phyloP scores from a whole-genome alignment of 768 basidiomycete species.

The Amanita thiersii region DNA sequence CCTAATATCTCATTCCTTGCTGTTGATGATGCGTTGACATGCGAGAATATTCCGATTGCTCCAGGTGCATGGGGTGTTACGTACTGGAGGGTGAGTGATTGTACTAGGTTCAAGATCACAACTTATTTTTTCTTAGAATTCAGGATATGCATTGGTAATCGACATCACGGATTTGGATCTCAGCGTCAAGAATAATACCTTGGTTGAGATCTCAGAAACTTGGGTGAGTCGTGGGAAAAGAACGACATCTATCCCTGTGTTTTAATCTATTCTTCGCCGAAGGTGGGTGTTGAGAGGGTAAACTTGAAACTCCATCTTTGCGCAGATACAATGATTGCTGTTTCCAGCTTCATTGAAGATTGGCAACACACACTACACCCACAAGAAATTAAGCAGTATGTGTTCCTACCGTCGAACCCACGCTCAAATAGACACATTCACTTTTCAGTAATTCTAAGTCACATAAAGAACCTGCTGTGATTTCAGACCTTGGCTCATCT shows the following conservation, averaged over 20 bases:
- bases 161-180: constrained; percentile 1
- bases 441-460: constrained; percentile 18
- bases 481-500: constrained; percentile 18
- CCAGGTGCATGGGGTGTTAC: constrained; percentile 24
- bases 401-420: constrained; percentile 1
- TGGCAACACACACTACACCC: constrained; percentile 28
- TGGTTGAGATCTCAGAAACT: neutral
- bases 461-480: constrained; percentile 21
- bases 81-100: constrained; percentile 55
- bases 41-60: constrained; percentile 7
- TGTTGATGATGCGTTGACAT: constrained; percentile 21
- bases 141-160: constrained; percentile 52
- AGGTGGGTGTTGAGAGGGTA: constrained; percentile 52
- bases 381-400: constrained; percentile 20
- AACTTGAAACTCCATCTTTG: constrained; percentile 60
- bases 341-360: constrained; percentile 49
- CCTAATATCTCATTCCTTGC: constrained; percentile 41
- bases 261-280: neutral
- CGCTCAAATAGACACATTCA: constrained; percentile 1
- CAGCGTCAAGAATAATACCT: neutral
- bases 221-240: neutral
- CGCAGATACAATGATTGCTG: constrained; percentile 63
- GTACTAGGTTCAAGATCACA: neutral
- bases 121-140: constrained; percentile 1
- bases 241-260: no score